Evolutionary conservation across 768 basidiomycete genomes (phyloP).

Genomic region (Rhizopogon vinicolor): DNA sequence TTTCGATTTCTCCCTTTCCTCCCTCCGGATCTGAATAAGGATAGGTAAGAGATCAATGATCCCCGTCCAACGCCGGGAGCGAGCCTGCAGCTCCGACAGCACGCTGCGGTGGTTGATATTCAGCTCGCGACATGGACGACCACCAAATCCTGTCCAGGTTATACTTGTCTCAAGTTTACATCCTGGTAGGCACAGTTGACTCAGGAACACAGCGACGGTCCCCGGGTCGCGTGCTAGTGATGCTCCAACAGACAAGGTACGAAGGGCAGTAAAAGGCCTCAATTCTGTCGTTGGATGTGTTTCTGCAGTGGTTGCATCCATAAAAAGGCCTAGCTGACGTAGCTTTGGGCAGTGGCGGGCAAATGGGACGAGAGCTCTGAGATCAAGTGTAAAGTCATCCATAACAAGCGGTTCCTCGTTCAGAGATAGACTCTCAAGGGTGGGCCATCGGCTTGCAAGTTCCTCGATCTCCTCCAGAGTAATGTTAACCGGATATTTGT

Average conservation of each 20-base stretch:
- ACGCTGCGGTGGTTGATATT: neutral
- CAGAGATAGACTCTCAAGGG: slow-evolving; percentile 38
- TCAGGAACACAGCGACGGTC: slow-evolving; percentile 47
- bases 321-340: slow-evolving; percentile 30
- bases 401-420: slow-evolving; percentile 42
- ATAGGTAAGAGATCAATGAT: slow-evolving; percentile 42
- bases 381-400: slow-evolving; percentile 23
- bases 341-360: slow-evolving; percentile 35
- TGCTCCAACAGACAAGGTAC: slow-evolving; percentile 41
- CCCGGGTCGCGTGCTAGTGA: slow-evolving; percentile 42
- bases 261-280: slow-evolving; percentile 16
- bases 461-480: slow-evolving; percentile 39
- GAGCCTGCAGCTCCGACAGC: slow-evolving; percentile 8
- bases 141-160: slow-evolving; percentile 36
- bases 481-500: slow-evolving; percentile 29
- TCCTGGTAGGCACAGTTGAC: slow-evolving; percentile 42
- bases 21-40: slow-evolving; percentile 36
- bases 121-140: slow-evolving; percentile 10
- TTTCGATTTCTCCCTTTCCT: slow-evolving; percentile 37
- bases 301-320: slow-evolving; percentile 27
- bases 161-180: slow-evolving; percentile 43
- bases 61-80: slow-evolving; percentile 36
- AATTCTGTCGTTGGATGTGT: slow-evolving; percentile 8
- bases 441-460: slow-evolving; percentile 41
- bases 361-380: slow-evolving; percentile 35